Base-by-base conservation (phyloP, 495 filamentous ascomycete genomes). In the Evansstolkia leycettana region DNA sequence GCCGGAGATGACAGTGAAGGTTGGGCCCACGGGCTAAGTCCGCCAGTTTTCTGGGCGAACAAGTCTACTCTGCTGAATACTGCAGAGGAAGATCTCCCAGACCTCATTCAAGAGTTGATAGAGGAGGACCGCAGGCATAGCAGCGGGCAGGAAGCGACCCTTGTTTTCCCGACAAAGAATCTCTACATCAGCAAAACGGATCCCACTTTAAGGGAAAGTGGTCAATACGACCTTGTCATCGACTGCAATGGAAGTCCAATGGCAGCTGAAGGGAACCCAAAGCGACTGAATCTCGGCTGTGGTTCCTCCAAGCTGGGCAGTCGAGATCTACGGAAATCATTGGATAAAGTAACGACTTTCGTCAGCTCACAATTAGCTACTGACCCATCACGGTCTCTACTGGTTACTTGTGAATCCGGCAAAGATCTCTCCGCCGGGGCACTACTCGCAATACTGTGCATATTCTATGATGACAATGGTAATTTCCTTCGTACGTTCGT, bases 1-100 rank as follows among this genome's bases (percentile, higher is more conserved):
- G 87, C 88, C 9, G 89, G 80, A 4, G 89, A 96, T 58, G 89
- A 96, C 49, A 83, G 78, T 13, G 89, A 96, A 58, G 78, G 76
- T 26, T 98, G 90, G 90, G 77, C 84, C 24, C 58, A 71, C 27
- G 81, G 82, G 0, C 59, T 95, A 8, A 89, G 81, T 7, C 72
- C 89, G 7, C 56, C 54, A 1, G 41, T 86, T 2, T 96, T 93
- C 54, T 96, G 89, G 89, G 53, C 54, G 20, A 66, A 89, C 38
- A 57, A 56, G 17, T 59, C 66, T 2, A 18, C 46, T 17, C 54
- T 94, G 5, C 46, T 86, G 7, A 39, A 42, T 0, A 70, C 78
- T 0, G 34, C 69, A 0, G 84, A 93, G 45, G 60, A 70, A 2
- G 74, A 84, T 5, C 46, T 92, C 8, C 75, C 76, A 2, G 65